Conservation (phyloP, 257 asterid genomes). For the Plantago major region DNA sequence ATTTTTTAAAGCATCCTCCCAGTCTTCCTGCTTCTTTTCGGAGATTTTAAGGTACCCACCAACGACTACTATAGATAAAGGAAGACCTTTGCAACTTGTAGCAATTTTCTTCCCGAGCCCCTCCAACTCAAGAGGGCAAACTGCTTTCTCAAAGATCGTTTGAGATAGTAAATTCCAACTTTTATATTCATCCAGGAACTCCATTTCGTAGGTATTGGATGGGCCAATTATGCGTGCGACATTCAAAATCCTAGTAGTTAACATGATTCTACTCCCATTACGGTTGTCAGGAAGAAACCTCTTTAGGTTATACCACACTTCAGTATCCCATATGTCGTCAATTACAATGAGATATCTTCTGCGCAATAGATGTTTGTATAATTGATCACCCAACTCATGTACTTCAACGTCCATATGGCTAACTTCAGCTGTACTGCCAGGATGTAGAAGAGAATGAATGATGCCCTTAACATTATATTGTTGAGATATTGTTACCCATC, state of each 20-base stretch:
- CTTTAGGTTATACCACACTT: conserved; percentile 6
- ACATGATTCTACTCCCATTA: conserved; percentile 13
- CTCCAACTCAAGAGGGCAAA: conserved; percentile 18
- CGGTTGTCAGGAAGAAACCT: conserved; percentile 10
- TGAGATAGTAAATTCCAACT: conserved; percentile 16
- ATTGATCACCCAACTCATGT: conserved; percentile 6
- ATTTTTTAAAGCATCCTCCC: conserved; percentile 6
- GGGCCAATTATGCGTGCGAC: background rate
- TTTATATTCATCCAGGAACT: background rate
- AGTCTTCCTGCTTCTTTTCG: background rate
- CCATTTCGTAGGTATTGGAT: background rate
- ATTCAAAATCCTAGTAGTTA: conserved; percentile 19
- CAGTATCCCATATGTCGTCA: conserved; percentile 28
- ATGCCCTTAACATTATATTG: background rate
- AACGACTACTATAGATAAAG: conserved; percentile 19
- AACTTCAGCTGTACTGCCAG: too few species aligned
- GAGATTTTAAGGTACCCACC: conserved; percentile 21
- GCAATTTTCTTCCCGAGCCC: conserved; percentile 15
- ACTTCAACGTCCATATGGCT: background rate
- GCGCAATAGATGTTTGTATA: conserved; percentile 16
- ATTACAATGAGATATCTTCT: conserved; percentile 13
- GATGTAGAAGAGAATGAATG: background rate
- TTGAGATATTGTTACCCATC: conserved; percentile 18
- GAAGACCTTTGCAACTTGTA: conserved; percentile 22
- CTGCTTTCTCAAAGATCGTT: conserved; percentile 5